phyloP scores from a whole-genome alignment of 441 rosid species.

The Euphorbia neoarborescens region DNA sequence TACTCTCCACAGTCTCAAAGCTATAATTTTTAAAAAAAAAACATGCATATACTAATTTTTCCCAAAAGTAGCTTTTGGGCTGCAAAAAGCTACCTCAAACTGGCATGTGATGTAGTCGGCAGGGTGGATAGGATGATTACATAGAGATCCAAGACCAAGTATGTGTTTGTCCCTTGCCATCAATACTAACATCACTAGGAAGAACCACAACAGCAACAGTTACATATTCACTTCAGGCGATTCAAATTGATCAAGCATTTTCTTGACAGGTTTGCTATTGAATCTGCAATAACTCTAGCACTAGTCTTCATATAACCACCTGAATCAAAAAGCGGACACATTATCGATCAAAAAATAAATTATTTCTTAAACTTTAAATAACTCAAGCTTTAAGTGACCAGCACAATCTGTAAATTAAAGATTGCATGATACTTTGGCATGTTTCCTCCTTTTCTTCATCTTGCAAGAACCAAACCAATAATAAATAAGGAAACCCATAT shows the following conservation, averaged over 20 bases:
- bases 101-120: too few relatives aligned
- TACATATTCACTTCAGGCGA: not conserved
- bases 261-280: conserved; percentile 59
- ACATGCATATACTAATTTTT: too few relatives aligned
- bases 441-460: not conserved
- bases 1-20: too few relatives aligned
- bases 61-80: too few relatives aligned
- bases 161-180: not conserved
- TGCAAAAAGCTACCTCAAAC: too few relatives aligned
- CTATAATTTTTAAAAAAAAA: too few relatives aligned
- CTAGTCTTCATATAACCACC: conserved; percentile 97
- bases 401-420: not conserved
- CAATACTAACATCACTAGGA: not conserved
- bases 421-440: not conserved
- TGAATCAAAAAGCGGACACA: conserved; percentile 25
- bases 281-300: conserved; percentile 81
- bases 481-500: not conserved
- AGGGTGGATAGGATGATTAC: not conserved
- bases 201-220: not conserved
- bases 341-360: not conserved
- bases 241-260: conserved; percentile 42
- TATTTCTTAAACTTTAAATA: not conserved
- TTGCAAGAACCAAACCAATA: not conserved
- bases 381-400: not conserved
- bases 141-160: not conserved